These are phyloP conservation scores for Alternaria triticimaculans DNA, from an alignment of 2,329 filamentous ascomycete species.

Conservation along the genomic window DNA sequence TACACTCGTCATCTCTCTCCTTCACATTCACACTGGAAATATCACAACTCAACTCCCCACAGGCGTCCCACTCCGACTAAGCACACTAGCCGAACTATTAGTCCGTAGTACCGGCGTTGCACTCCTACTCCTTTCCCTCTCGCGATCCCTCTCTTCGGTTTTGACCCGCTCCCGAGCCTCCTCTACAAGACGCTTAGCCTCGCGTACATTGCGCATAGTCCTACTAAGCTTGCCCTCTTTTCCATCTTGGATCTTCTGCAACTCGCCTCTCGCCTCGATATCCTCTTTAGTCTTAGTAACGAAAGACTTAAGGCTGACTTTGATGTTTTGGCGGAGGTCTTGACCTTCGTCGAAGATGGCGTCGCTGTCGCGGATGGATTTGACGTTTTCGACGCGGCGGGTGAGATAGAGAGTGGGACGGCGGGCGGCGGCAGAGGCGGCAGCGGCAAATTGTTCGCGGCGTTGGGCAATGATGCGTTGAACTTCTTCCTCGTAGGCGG, in stretches of 20 bases:
- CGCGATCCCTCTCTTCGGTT: constrained; percentile 37
- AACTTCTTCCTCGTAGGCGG: constrained; percentile 83
- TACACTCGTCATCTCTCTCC: not conserved
- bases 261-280: constrained; percentile 39
- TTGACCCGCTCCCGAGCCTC: constrained; percentile 43
- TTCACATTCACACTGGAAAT: not conserved
- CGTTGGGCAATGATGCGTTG: constrained; percentile 67
- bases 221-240: constrained; percentile 42
- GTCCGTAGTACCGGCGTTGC: constrained; percentile 30
- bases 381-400: constrained; percentile 56
- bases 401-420: constrained; percentile 64
- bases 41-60: constrained; percentile 11
- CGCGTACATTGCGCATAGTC: constrained; percentile 41
- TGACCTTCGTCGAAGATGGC: constrained; percentile 42
- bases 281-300: constrained; percentile 46
- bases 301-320: constrained; percentile 44
- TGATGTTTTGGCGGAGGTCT: constrained; percentile 34
- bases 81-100: constrained; percentile 27
- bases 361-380: constrained; percentile 45
- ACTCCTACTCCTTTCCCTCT: constrained; percentile 33
- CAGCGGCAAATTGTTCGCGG: constrained; percentile 43
- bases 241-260: constrained; percentile 43
- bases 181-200: constrained; percentile 44
- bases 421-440: constrained; percentile 13
- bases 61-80: constrained; percentile 31